phyloP scores from a whole-genome alignment of 805 yeast species.

The Barnettozyma wickerhamii region DNA sequence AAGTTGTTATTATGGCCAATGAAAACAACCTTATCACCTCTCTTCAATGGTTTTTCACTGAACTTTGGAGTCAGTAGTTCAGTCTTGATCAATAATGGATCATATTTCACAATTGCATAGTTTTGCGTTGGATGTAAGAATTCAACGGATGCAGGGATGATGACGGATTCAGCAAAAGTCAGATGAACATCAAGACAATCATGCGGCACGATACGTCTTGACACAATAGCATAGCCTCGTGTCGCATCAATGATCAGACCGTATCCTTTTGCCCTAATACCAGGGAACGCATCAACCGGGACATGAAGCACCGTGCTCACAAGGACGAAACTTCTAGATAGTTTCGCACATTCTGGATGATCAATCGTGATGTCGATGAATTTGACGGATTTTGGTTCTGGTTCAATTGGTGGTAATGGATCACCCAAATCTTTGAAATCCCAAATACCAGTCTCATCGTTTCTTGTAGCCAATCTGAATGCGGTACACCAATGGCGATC shows the following conservation, averaged over 20 bases:
- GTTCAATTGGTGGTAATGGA: slow-evolving; percentile 51
- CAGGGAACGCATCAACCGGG: slow-evolving; percentile 71
- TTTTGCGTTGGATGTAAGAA: slow-evolving; percentile 87
- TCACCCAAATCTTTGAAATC: slow-evolving; percentile 46
- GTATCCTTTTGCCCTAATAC: slow-evolving; percentile 55
- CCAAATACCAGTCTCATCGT: slow-evolving; percentile 55
- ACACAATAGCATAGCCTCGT: slow-evolving; percentile 74
- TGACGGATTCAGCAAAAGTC: slow-evolving; percentile 80
- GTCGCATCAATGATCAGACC: slow-evolving; percentile 82
- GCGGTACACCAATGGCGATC: slow-evolving; percentile 84
- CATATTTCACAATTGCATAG: slow-evolving; percentile 79
- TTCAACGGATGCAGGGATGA: slow-evolving; percentile 73
- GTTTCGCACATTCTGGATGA: slow-evolving; percentile 44
- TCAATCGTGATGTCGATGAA: slow-evolving; percentile 66
- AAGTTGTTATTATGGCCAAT: slow-evolving; percentile 73
- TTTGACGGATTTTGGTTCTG: slow-evolving; percentile 59
- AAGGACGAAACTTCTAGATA: slow-evolving; percentile 67
- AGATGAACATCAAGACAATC: slow-evolving; percentile 67
- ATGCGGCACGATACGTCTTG: slow-evolving; percentile 78
- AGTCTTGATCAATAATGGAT: slow-evolving; percentile 68
- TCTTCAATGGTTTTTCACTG: slow-evolving; percentile 48
- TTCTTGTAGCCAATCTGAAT: slow-evolving; percentile 64
- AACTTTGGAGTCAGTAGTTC: slow-evolving; percentile 67
- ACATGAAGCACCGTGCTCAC: slow-evolving; percentile 63
- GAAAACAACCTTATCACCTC: slow-evolving; percentile 76